phyloP scores from a whole-genome alignment of 2,329 filamentous ascomycete species.

The Sporothrix brunneoviolacea region DNA sequence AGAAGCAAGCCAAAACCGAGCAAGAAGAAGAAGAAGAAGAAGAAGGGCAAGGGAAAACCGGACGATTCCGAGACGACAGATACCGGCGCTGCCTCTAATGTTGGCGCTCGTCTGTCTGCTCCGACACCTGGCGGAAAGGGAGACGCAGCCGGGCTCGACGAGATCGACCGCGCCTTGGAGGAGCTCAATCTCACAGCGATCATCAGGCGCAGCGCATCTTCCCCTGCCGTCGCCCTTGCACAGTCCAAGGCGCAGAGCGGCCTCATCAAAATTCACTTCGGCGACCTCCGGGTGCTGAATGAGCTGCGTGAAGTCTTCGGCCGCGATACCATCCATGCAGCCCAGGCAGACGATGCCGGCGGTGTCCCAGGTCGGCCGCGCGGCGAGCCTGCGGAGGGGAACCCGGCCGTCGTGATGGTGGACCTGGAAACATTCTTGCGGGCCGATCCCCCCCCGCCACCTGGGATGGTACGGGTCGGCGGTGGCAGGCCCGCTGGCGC shows the following conservation, averaged over 20 bases:
- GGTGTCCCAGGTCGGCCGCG: constrained; percentile 20
- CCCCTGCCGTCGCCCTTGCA: neutral
- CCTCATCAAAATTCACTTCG: constrained; percentile 49
- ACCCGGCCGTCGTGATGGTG: constrained; percentile 33
- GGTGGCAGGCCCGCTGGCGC: constrained; percentile 21
- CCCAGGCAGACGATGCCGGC: constrained; percentile 42
- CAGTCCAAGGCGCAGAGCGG: constrained; percentile 8
- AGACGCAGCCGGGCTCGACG: constrained; percentile 32
- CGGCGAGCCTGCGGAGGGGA: constrained; percentile 23
- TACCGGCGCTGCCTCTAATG: no score
- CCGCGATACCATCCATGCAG: constrained; percentile 50
- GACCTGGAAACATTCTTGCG: constrained; percentile 51
- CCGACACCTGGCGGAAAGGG: no score
- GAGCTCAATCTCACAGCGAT: constrained; percentile 35
- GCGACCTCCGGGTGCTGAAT: constrained; percentile 76
- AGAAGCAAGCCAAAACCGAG: neutral
- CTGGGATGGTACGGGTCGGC: constrained; percentile 8
- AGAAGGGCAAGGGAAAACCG: constrained; percentile 13
- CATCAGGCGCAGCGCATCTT: constrained; percentile 12
- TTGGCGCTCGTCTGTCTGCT: no score
- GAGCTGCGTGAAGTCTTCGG: constrained; percentile 71
- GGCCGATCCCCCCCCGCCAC: constrained; percentile 10
- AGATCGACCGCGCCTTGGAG: constrained; percentile 49
- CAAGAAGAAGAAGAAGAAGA: constrained; percentile 29
- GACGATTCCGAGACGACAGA: constrained; percentile 6